A percentile compares a stretch with the other conserved stretches of the same genome.
Conservation (phyloP, 257 asterid species). For the Fraxinus quadrangulata region DNA sequence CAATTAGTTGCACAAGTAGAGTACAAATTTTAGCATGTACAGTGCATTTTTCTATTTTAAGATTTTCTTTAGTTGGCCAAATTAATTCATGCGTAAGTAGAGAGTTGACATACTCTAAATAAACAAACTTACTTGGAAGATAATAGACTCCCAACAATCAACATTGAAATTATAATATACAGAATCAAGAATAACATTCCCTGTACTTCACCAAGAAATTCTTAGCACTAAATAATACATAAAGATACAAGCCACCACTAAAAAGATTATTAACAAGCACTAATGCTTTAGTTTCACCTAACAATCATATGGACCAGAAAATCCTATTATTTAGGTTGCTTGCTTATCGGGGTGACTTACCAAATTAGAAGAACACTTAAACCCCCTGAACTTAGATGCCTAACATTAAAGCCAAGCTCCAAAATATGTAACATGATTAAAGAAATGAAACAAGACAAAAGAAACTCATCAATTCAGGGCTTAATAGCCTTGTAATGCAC, state of each 20-base stretch:
- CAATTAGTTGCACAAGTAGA: not conserved
- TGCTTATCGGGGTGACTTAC: not conserved
- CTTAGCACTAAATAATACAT: constrained; percentile 2
- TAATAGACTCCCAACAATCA: not conserved
- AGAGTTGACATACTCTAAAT: not conserved
- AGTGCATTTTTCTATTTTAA: not conserved
- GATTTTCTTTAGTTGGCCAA: no score
- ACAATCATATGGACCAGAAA: not conserved
- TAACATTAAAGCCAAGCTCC: not conserved
- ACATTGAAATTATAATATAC: not conserved
- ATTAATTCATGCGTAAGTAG: not conserved
- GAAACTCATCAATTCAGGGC: not conserved
- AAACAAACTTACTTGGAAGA: not conserved
- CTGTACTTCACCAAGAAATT: not conserved
- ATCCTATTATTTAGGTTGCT: not conserved
- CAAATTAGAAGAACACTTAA: not conserved
- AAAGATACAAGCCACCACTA: not conserved
- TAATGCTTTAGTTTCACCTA: not conserved
- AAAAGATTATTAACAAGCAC: not conserved
- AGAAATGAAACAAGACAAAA: constrained; percentile 4
- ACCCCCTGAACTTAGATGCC: not conserved
- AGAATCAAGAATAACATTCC: not conserved
- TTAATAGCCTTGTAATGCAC: not conserved
- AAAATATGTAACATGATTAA: not conserved
- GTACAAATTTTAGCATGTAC: not conserved